Conservation (phyloP, 495 filamentous ascomycete genomes). For the Xylaria palmicola region DNA sequence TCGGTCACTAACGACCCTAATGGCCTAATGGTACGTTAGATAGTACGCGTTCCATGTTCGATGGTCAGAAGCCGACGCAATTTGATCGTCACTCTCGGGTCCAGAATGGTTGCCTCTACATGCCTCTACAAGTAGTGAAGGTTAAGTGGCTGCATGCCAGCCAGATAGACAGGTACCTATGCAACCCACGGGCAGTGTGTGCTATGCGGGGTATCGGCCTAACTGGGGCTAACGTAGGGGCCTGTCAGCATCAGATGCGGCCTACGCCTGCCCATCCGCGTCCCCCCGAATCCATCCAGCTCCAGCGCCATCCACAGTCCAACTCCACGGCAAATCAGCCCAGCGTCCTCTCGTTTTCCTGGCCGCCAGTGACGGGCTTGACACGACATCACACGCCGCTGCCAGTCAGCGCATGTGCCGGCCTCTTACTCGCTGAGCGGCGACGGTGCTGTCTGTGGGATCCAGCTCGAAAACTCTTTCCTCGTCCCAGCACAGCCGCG, state of each 20-base stretch:
- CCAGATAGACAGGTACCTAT: background rate
- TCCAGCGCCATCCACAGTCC: background rate
- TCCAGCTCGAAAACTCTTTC: conserved; percentile 13
- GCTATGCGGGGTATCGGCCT: background rate
- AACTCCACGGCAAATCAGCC: conserved; percentile 9
- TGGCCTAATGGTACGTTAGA: too few relatives aligned
- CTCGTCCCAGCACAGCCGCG: too few relatives aligned
- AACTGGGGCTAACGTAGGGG: background rate
- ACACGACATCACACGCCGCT: conserved; percentile 18
- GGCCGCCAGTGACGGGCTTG: conserved; percentile 7
- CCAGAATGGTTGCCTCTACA: too few relatives aligned
- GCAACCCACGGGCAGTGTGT: background rate
- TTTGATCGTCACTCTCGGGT: too few relatives aligned
- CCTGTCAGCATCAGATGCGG: background rate
- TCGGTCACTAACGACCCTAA: too few relatives aligned
- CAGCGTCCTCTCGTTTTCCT: conserved; percentile 12
- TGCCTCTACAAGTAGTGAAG: too few relatives aligned
- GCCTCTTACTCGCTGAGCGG: conserved; percentile 18
- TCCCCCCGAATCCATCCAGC: too few relatives aligned
- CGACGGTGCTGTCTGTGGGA: conserved; percentile 3
- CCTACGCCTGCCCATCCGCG: too few relatives aligned
- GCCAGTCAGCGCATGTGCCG: conserved; percentile 19
- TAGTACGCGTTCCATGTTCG: too few relatives aligned
- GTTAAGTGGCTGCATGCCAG: conserved; percentile 4
- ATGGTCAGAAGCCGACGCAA: too few relatives aligned